Base-by-base conservation (phyloP, 2,329 filamentous ascomycete species). In the Aspergillus persii region DNA sequence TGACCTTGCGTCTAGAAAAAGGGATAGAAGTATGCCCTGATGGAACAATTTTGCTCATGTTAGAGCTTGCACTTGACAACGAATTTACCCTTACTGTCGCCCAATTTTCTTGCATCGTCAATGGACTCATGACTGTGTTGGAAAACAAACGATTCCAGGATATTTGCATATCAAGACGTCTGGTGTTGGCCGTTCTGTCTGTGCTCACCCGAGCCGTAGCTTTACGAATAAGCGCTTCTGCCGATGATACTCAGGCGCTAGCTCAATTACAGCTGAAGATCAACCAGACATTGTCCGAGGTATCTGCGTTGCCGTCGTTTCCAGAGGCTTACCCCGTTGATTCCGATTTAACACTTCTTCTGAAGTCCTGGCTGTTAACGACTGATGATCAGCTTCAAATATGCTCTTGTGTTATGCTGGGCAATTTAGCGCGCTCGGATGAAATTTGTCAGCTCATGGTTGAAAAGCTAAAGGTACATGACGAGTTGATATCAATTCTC, bases 371-470 rank as follows among this genome's bases (percentile, higher is more conserved):
- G 78, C 69, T 81, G 15, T 60, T 63, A 11, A 67, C 69, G 26
- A 57, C 65, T 2, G 71, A 80, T 50, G 74, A 77, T n/a, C 77
- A 80, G 50, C 71, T 81, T 30, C 73, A 79, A 46, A 74, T 79
- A 50, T 79, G 78, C 54, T 74, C 78, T 18, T 80, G 79, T 60
- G 68, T 81, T 47, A 77, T 81, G 61, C 71, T 81, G 12, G 80
- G 80, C 7, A 82, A 82, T 58, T 58, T 80, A 39, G 78, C 78
- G 31, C 74, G 77, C 36, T 77, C 77, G 8, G 76, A 80, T 54
- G 73, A 72, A 41, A 69, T 77, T 30, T 81, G 79, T 54, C 62
- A 69, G 55, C 64, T 64, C 9, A 76, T 82, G 71, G 74, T 80
- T 8, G 66, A 66, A 29, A 65, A 77, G 12, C 61, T 77, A 29